Conservation (phyloP, 768 basidiomycete genomes). For the Pholiota microspora region DNA sequence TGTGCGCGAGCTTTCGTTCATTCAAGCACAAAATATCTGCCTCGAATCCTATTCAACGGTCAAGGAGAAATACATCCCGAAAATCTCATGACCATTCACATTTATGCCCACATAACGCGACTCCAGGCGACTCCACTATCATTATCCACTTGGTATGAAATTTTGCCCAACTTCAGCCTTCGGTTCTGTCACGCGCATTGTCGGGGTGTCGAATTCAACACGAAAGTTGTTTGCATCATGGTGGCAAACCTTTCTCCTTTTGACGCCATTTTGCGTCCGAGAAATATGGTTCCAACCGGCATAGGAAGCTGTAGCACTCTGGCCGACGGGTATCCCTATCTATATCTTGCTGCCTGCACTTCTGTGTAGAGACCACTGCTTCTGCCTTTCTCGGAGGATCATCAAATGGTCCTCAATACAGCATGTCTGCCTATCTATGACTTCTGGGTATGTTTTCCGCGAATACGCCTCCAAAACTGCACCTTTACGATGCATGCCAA, state of each 20-base stretch:
- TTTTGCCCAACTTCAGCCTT: background rate
- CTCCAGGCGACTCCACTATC: background rate
- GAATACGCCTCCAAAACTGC: background rate
- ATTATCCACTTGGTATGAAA: background rate
- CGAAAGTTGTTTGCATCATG: background rate
- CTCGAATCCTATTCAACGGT: background rate
- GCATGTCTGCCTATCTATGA: background rate
- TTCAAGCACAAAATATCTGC: background rate
- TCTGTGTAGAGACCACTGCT: background rate
- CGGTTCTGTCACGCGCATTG: background rate
- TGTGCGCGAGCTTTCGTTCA: background rate
- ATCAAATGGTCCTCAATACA: constrained; percentile 1
- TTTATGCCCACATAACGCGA: background rate
- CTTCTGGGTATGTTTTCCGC: background rate
- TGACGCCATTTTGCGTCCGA: background rate
- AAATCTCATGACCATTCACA: background rate
- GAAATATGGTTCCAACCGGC: background rate
- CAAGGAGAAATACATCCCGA: background rate
- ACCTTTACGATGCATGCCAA: background rate
- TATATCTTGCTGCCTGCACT: background rate
- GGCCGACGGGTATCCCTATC: background rate
- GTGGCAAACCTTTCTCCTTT: background rate
- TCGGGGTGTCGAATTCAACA: background rate
- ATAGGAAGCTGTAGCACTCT: background rate
- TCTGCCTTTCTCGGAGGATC: constrained; percentile 7